Percentiles rank a stretch among this genome's conserved stretches.
Evolutionary conservation across 306 rosid species (phyloP).

Genomic region (Quercus robur): DNA sequence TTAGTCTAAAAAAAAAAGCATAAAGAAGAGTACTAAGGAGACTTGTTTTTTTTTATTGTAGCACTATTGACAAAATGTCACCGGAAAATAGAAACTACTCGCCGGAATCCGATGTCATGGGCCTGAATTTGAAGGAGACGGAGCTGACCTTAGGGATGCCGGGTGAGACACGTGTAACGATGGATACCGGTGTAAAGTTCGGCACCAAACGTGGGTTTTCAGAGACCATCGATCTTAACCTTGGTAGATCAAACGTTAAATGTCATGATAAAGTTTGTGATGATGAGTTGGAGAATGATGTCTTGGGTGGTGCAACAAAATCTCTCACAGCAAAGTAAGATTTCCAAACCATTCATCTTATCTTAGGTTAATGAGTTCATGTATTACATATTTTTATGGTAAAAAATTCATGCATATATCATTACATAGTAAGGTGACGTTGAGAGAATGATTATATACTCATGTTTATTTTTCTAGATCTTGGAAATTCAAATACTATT

Average conservation of each 20-base stretch:
- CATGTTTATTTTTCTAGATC: too few species aligned
- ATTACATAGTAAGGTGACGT: too few species aligned
- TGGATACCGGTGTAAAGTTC: constrained; percentile 4
- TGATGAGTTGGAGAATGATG: neutral
- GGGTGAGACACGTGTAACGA: constrained; percentile 18
- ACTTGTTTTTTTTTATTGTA: neutral
- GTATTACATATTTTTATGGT: too few species aligned
- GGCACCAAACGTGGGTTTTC: constrained; percentile 51
- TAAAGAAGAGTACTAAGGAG: neutral
- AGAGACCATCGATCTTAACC: constrained; percentile 39
- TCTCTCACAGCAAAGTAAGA: constrained; percentile 45
- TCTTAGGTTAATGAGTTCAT: neutral
- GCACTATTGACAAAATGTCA: constrained; percentile 25
- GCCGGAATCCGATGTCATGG: constrained; percentile 25
- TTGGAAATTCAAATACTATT: too few species aligned
- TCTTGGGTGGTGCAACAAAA: constrained; percentile 3
- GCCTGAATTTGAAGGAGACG: constrained; percentile 42
- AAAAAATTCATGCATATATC: too few species aligned
- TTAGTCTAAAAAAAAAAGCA: neutral
- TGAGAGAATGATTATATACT: too few species aligned
- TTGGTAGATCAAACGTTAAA: constrained; percentile 24
- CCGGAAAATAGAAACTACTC: constrained; percentile 18
- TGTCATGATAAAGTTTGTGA: neutral
- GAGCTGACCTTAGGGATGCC: constrained; percentile 61
- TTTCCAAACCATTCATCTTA: neutral